Percentiles rank a stretch among this genome's conserved stretches.
Conservation (phyloP, 2,329 filamentous ascomycete species). For the Paecilomyces sp. region DNA sequence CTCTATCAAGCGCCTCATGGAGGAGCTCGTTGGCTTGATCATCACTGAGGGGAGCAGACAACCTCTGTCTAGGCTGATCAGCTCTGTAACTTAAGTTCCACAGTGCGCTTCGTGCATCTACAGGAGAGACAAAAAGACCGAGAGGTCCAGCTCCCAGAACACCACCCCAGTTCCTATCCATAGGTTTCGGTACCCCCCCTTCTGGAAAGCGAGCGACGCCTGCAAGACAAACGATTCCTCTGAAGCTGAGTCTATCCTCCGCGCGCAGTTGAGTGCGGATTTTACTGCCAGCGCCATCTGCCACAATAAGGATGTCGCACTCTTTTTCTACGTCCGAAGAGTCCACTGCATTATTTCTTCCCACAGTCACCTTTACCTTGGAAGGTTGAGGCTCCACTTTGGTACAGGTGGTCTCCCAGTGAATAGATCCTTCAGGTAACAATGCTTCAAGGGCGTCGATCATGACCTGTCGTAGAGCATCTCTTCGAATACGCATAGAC, state of each 20-base stretch:
- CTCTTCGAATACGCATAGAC: slow-evolving; percentile 11
- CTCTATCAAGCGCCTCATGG: slow-evolving; percentile 18
- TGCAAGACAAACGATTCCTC: slow-evolving; percentile 33
- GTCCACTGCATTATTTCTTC: not conserved
- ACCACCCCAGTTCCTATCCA: slow-evolving; percentile 34
- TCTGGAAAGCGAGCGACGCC: slow-evolving; percentile 32
- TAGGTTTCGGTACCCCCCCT: slow-evolving; percentile 21
- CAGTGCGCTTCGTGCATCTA: slow-evolving; percentile 33
- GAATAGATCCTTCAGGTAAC: slow-evolving; percentile 2
- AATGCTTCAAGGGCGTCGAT: slow-evolving; percentile 15
- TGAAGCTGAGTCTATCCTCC: slow-evolving; percentile 31
- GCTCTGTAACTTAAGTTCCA: slow-evolving; percentile 36
- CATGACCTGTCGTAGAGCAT: slow-evolving; percentile 9
- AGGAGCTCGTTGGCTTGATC: slow-evolving; percentile 6
- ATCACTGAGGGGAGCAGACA: slow-evolving; percentile 8
- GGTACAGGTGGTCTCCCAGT: slow-evolving; percentile 8
- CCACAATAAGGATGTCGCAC: slow-evolving; percentile 38
- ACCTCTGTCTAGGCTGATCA: slow-evolving; percentile 4
- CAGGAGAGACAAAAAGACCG: slow-evolving; percentile 40
- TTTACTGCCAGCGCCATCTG: slow-evolving; percentile 41
- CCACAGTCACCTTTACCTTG: slow-evolving; percentile 4
- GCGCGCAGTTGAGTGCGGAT: slow-evolving; percentile 33
- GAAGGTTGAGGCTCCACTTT: slow-evolving; percentile 1
- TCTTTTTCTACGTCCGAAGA: slow-evolving; percentile 5
- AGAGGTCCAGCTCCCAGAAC: slow-evolving; percentile 33